These are phyloP conservation scores for Aspergillus sp. DNA, from an alignment of 2,329 filamentous ascomycete genomes.

Conservation along the genomic window DNA sequence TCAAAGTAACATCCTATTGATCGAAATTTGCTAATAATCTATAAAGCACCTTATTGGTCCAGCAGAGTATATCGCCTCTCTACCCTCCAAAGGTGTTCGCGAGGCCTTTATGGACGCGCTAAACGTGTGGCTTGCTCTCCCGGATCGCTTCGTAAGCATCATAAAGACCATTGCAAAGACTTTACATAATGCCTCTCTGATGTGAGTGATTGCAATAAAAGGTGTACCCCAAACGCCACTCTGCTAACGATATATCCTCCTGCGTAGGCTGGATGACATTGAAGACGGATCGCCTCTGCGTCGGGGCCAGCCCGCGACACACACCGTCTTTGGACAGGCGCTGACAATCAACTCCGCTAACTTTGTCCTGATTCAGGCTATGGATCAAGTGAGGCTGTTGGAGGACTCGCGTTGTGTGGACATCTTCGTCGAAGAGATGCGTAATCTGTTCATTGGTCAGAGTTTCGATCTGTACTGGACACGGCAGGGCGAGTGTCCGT, in stretches of 20 bases:
- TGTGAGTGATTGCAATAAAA: constrained; percentile 21
- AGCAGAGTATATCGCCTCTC: constrained; percentile 32
- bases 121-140: constrained; percentile 41
- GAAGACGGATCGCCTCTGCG: constrained; percentile 47
- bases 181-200: constrained; percentile 44
- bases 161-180: constrained; percentile 39
- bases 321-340: constrained; percentile 46
- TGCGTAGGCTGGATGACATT: constrained; percentile 45
- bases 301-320: constrained; percentile 45
- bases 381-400: constrained; percentile 36
- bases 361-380: constrained; percentile 43
- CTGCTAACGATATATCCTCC: neutral
- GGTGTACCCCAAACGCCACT: neutral
- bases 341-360: constrained; percentile 53
- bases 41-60: constrained; percentile 7
- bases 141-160: constrained; percentile 31
- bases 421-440: constrained; percentile 40
- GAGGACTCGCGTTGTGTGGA: constrained; percentile 33
- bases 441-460: constrained; percentile 44
- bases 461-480: constrained; percentile 46
- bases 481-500: constrained; percentile 37
- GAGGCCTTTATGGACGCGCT: constrained; percentile 41
- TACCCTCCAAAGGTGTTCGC: constrained; percentile 43
- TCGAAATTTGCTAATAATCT: neutral
- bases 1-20: neutral